phyloP scores from a whole-genome alignment of 257 asterid genomes.

The Solanum paucissectum region DNA sequence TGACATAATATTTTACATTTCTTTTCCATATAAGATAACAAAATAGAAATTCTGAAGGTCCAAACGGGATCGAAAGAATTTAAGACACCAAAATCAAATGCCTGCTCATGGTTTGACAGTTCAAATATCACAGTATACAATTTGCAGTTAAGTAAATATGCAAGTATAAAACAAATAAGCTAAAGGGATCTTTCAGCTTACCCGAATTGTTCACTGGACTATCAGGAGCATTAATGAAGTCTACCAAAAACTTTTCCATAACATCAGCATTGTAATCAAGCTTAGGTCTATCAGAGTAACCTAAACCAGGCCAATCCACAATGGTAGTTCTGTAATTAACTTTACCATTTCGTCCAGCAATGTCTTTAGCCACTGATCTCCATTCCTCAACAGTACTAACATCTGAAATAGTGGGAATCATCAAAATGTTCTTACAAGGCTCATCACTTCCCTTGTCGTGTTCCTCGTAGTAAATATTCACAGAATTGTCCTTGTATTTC shows the following conservation, averaged over 20 bases:
- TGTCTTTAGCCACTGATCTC: slow-evolving; percentile 74
- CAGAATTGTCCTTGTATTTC: slow-evolving; percentile 57
- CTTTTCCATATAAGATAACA: not conserved
- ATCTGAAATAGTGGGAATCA: slow-evolving; percentile 91
- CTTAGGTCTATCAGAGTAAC: slow-evolving; percentile 84
- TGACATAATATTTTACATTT: not conserved
- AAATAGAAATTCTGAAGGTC: not conserved
- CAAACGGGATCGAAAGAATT: not conserved
- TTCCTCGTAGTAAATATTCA: slow-evolving; percentile 61
- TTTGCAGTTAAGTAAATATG: not conserved
- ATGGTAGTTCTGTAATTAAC: slow-evolving; percentile 58
- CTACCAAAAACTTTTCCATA: slow-evolving; percentile 83
- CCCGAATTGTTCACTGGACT: slow-evolving; percentile 55
- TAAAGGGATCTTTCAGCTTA: slow-evolving; percentile 6
- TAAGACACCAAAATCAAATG: not conserved
- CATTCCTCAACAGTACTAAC: slow-evolving; percentile 96
- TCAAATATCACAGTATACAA: not conserved
- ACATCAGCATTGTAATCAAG: slow-evolving; percentile 75
- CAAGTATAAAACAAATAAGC: not conserved
- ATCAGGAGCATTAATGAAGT: slow-evolving; percentile 54
- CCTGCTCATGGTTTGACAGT: not conserved
- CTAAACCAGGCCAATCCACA: slow-evolving; percentile 97
- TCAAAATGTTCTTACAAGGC: slow-evolving; percentile 49
- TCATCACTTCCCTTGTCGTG: slow-evolving; percentile 27
- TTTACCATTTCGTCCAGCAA: slow-evolving; percentile 35